A percentile compares a stretch with the other conserved stretches of the same genome.
Evolutionary conservation across 176 grass and related monocot species (phyloP).

Genomic region (Ampelocalamus luodianensis): DNA sequence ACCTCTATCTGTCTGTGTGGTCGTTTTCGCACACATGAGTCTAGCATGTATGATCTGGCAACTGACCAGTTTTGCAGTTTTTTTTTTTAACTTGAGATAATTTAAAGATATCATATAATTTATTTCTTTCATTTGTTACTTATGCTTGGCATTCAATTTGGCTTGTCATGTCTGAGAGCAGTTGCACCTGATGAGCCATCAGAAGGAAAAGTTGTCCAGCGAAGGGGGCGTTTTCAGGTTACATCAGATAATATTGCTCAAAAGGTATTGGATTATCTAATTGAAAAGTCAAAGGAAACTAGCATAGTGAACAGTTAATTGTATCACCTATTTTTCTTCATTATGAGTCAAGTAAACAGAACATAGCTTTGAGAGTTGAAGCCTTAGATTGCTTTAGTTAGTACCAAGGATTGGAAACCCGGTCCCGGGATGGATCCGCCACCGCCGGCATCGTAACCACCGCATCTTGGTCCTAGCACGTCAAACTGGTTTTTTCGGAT

Average conservation of each 20-base stretch:
- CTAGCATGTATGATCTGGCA: constrained; percentile 30
- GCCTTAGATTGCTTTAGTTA: too few relatives aligned
- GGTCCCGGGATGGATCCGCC: too few relatives aligned
- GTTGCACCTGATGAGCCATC: constrained; percentile 53
- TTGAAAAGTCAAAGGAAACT: neutral
- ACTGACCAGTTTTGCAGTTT: neutral
- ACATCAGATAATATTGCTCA: constrained; percentile 67
- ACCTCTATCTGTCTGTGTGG: neutral
- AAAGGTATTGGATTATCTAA: constrained; percentile 67
- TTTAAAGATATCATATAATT: neutral
- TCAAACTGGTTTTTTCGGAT: too few relatives aligned
- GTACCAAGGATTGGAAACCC: too few relatives aligned
- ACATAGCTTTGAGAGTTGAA: neutral
- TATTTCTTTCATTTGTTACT: constrained; percentile 16
- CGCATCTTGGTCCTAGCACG: too few relatives aligned
- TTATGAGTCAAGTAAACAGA: neutral
- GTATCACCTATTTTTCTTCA: constrained; percentile 36
- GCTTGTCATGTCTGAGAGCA: constrained; percentile 41
- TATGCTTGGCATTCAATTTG: constrained; percentile 35
- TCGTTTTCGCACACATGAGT: neutral
- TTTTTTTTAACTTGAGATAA: constrained; percentile 11
- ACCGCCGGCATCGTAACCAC: too few relatives aligned
- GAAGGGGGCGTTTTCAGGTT: constrained; percentile 89
- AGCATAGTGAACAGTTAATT: neutral
- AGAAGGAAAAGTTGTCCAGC: constrained; percentile 71